phyloP scores from a whole-genome alignment of 2,329 filamentous ascomycete genomes.

The Cercospora canescens region DNA sequence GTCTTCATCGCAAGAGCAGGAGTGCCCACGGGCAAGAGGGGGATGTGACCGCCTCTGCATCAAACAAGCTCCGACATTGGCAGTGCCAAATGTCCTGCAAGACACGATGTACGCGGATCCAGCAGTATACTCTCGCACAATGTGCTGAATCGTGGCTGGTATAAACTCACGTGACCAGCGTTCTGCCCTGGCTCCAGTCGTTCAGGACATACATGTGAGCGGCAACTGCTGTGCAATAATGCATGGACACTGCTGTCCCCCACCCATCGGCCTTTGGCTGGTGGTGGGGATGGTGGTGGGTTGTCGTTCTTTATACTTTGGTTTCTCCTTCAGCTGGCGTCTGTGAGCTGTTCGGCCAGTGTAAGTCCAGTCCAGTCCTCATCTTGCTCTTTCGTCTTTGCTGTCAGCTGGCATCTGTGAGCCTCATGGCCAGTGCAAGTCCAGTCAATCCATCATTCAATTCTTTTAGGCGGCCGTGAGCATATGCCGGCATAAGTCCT shows the following conservation, averaged over 20 bases:
- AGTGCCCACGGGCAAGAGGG: not conserved
- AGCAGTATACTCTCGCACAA: not conserved
- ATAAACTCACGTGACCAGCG: not conserved
- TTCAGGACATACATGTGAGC: not conserved
- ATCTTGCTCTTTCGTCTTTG: not conserved
- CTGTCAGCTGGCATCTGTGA: slow-evolving; percentile 6
- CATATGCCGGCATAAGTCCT: slow-evolving; percentile 11
- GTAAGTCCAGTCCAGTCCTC: slow-evolving; percentile 11
- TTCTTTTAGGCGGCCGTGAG: not conserved
- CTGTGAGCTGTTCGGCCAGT: slow-evolving; percentile 10
- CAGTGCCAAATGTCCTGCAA: not conserved
- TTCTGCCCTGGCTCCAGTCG: not conserved
- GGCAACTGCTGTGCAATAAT: not conserved
- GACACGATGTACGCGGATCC: not conserved
- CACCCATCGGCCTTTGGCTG: not conserved
- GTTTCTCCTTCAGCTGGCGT: not conserved
- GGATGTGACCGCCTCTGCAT: not conserved
- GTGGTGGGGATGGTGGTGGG: slow-evolving; percentile 7
- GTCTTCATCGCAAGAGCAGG: not conserved
- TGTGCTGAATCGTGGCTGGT: not conserved
- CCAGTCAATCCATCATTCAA: not conserved
- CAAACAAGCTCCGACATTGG: not conserved
- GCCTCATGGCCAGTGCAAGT: slow-evolving; percentile 6
- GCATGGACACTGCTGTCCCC: slow-evolving; percentile 5
- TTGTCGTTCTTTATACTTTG: not conserved